phyloP scores from a whole-genome alignment of 306 rosid genomes.

The Rosa persica region DNA sequence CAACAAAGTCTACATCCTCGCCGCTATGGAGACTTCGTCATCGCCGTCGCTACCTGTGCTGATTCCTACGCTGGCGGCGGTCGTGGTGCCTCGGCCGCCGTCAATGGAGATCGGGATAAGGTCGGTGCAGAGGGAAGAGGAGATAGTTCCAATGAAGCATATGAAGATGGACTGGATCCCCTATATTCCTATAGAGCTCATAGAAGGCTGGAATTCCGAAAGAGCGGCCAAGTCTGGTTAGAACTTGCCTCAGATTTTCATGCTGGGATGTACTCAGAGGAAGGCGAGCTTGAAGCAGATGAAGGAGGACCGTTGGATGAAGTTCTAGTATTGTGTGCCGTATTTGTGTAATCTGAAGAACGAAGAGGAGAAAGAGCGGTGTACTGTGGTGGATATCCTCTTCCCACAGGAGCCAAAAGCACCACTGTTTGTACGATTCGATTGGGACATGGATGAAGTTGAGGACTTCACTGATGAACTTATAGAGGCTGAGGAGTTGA shows the following conservation, averaged over 20 bases:
- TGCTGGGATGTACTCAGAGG: constrained; percentile 85
- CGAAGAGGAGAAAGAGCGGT: not conserved
- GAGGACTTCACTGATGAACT: not conserved
- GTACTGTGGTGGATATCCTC: not conserved
- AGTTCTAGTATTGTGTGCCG: constrained; percentile 14
- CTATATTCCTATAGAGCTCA: constrained; percentile 59
- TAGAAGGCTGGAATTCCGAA: too few relatives aligned
- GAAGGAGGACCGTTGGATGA: constrained; percentile 15
- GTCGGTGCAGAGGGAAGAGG: constrained; percentile 96
- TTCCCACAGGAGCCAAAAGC: not conserved
- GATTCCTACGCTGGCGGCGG: constrained; percentile 22
- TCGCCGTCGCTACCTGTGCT: not conserved
- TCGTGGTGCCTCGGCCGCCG: constrained; percentile 86
- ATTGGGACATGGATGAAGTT: not conserved
- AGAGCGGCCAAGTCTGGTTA: too few relatives aligned
- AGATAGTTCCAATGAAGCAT: constrained; percentile 89
- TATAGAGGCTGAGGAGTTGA: not conserved
- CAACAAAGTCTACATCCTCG: constrained; percentile 77
- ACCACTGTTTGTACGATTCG: not conserved
- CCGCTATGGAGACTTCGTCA: constrained; percentile 57
- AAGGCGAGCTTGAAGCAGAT: constrained; percentile 36
- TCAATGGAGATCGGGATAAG: constrained; percentile 85
- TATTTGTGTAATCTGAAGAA: not conserved
- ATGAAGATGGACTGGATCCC: constrained; percentile 99
- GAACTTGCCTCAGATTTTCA: constrained; percentile 49